phyloP scores from a whole-genome alignment of 306 rosid genomes.

The Prunus mongolica region DNA sequence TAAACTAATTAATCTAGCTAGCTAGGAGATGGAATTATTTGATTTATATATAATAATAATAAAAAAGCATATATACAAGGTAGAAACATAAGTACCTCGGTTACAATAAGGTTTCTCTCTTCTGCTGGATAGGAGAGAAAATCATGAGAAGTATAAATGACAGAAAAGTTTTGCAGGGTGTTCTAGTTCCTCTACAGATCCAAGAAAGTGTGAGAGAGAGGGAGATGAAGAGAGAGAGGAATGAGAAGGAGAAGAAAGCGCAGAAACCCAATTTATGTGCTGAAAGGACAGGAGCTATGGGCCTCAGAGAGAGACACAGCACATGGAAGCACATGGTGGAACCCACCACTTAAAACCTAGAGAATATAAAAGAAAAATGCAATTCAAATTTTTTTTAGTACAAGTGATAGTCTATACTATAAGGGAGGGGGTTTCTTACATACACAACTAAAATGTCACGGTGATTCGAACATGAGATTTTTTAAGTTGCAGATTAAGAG shows the following conservation, averaged over 20 bases:
- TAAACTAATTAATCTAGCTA: no score
- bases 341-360: conserved; percentile 71
- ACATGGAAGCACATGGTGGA: conserved; percentile 95
- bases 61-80: background rate
- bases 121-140: conserved; percentile 22
- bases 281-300: conserved; percentile 54
- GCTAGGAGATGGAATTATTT: no score
- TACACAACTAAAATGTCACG: background rate
- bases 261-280: conserved; percentile 64
- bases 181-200: conserved; percentile 38
- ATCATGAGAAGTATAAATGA: background rate
- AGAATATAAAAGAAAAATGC: conserved; percentile 27
- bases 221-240: conserved; percentile 15
- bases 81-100: background rate
- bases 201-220: conserved; percentile 34
- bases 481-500: no score
- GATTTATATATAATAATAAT: no score
- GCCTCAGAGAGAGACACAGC: conserved; percentile 75
- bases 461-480: no score
- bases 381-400: background rate
- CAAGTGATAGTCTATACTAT: no score
- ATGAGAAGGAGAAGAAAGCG: conserved; percentile 40
- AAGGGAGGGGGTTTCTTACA: fast-evolving
- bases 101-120: background rate
- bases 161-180: conserved; percentile 29